These are phyloP conservation scores for Exophiala dermatitidis DNA, from an alignment of 2,329 filamentous ascomycete species.

Conservation along the genomic window DNA sequence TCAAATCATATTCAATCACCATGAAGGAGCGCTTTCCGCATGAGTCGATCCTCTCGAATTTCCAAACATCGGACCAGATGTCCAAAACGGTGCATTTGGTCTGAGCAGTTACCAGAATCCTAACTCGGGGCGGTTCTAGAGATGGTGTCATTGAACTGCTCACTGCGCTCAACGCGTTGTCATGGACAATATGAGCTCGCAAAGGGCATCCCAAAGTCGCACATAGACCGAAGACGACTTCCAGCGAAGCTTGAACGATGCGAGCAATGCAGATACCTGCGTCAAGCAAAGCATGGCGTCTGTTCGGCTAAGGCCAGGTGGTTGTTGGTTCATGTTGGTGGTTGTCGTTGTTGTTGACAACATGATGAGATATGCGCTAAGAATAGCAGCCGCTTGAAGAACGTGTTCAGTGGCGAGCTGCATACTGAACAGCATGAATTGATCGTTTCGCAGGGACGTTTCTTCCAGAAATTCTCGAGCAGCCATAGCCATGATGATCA, in stretches of 20 bases:
- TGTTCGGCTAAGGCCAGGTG: not conserved
- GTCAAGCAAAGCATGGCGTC: not conserved
- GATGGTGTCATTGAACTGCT: too few species aligned
- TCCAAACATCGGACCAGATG: not conserved
- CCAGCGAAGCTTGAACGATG: not conserved
- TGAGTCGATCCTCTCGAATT: too few species aligned
- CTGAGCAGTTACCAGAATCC: too few species aligned
- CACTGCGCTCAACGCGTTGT: too few species aligned
- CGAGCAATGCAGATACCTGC: not conserved
- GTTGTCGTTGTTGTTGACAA: not conserved
- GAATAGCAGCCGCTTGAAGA: not conserved
- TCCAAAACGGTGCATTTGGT: not conserved
- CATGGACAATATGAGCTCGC: not conserved
- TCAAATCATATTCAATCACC: not conserved
- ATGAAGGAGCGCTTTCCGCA: not conserved
- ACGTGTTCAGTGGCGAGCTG: not conserved
- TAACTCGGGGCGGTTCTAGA: too few species aligned
- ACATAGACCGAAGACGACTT: not conserved
- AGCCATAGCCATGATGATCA: not conserved
- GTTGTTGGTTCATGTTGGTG: not conserved
- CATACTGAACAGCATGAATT: not conserved
- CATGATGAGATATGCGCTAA: not conserved
- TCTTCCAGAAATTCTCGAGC: not conserved
- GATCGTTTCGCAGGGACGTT: not conserved
- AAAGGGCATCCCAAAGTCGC: not conserved